Conservation (phyloP, 169 alveolate species). For the Toxoplasma gondii region DNA sequence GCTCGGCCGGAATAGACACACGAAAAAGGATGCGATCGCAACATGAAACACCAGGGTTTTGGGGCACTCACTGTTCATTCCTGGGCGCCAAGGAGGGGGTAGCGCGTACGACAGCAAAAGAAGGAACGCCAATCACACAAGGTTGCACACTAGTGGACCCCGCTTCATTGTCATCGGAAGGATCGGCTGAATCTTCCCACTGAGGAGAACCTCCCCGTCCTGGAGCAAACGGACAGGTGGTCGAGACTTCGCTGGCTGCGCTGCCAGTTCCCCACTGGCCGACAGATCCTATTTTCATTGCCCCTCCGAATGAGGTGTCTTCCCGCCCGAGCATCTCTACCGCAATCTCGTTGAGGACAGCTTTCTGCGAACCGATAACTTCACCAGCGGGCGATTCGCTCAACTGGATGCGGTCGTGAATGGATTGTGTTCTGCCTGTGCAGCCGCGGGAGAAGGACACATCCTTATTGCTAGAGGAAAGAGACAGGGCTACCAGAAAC, state of each 20-base stretch:
- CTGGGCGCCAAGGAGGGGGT: background rate
- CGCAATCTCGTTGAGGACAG: background rate
- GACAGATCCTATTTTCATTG: background rate
- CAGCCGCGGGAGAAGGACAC: background rate
- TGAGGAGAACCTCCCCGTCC: slow-evolving; percentile 6
- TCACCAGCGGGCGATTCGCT: background rate
- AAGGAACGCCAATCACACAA: slow-evolving; percentile 3
- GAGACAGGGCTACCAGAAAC: background rate
- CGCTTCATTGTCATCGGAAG: background rate
- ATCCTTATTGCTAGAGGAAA: background rate
- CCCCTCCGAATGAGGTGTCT: background rate
- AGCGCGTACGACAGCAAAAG: slow-evolving; percentile 15
- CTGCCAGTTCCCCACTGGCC: background rate
- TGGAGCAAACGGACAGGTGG: slow-evolving; percentile 16
- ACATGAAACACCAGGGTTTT: background rate
- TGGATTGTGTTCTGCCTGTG: background rate
- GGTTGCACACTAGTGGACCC: background rate
- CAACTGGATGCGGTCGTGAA: background rate
- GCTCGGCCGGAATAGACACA: background rate
- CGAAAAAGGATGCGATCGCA: background rate
- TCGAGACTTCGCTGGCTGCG: background rate
- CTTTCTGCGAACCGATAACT: background rate
- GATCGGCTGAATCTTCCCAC: slow-evolving; percentile 8
- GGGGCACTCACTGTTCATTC: background rate
- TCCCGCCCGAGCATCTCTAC: background rate